Evolutionary conservation across 2,329 filamentous ascomycete species (phyloP), one percentile per base, ranked within the genome.

Genomic region (Exophiala phaeomuriformis): DNA sequence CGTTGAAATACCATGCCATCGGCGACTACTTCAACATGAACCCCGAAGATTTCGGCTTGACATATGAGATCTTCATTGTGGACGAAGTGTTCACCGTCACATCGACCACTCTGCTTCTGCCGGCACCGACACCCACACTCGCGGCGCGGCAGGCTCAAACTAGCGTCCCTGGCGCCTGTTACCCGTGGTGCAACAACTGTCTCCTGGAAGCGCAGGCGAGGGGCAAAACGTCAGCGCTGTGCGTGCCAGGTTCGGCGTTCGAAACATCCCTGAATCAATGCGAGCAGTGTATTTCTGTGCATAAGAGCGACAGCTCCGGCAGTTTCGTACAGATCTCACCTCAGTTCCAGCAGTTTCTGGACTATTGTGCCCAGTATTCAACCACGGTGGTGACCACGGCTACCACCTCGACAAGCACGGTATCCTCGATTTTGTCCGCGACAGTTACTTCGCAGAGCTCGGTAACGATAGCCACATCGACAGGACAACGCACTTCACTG

Each of bases 21-120:
- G 59, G 64, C 36, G 39, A 62, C 27, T 86, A 85, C 64, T 87
- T 82, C 69, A 77, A 86, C 54, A 73, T 87, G n/a, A 72, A 82
- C 51, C 80, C 84, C 0, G 66, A 72, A 1, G 74, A 74, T 0
- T 88, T 87, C 53, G 83, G 83, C 3, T 70, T 87, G 10, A 77
- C 74, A 47, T 83, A 80, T 54, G 77, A 77, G 40, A 82, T 86
- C 12, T 86, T 85, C 56, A 72, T 74, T 19, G 68, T 74, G 28
- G 37, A 59, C 19, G 63, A 76, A 3, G 61, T 70, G 1, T 62
- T 73, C 7, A 73, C 68, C 0, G 80, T 77, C 1, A 68, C 75
- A 33, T 58, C 58, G 47, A 73, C 72, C 0, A 82, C 79, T 0
- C 54, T 64, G 0, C 53, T 59, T 2, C 47, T 61, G 9, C 56